Evolutionary conservation across 257 asterid species (phyloP), one percentile per base, ranked within the genome.

Genomic region (Scutellaria galericulata): DNA sequence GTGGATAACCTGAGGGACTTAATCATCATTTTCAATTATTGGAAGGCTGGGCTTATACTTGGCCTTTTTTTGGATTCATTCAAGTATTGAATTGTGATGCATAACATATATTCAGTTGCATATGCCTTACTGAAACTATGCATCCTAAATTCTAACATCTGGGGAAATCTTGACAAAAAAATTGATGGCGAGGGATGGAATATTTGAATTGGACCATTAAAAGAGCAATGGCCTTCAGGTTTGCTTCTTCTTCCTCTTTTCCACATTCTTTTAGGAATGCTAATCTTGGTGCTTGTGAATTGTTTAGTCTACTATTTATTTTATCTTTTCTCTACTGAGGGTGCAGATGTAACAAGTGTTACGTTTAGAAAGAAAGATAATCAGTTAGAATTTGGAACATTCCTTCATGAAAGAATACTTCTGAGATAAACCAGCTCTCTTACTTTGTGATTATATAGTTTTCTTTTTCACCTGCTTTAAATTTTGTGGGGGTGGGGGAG

Each of bases 1-100:
- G 69, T 81, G 12, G 83, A 83, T 64, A 83, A 76, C 81, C 10
- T 83, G 0, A 83, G 86, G 79, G 76, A 83, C 70, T 27, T 85
- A 10, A 81, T 94, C 72, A 67, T 80, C 74, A 78, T 91, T 74
- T 86, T 82, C 71, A 94, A 94, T 84, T 94, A 89, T 76, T 94
- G 97, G 99, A 94, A 91, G 80, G 89, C 88, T 40, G 97, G 97
- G 18, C 86, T 91, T 41, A 65, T 93, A 40, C 97, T 94, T 68
- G 97, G 97, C 76, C 90, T 94, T 57, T 94, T 94, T 80, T 82
- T 94, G 51, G 99, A 94, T 80, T 94, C 98, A 13, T 94, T 94
- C 85, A 91, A 94, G 83, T 91, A 85, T 79, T 44, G 20, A 12
- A 5, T 9, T 39, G 61, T 50, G 71, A 24, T 59, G 39, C 58